Base-by-base conservation (phyloP, 2,329 filamentous ascomycete species). In the Xylaria arbuscula region DNA sequence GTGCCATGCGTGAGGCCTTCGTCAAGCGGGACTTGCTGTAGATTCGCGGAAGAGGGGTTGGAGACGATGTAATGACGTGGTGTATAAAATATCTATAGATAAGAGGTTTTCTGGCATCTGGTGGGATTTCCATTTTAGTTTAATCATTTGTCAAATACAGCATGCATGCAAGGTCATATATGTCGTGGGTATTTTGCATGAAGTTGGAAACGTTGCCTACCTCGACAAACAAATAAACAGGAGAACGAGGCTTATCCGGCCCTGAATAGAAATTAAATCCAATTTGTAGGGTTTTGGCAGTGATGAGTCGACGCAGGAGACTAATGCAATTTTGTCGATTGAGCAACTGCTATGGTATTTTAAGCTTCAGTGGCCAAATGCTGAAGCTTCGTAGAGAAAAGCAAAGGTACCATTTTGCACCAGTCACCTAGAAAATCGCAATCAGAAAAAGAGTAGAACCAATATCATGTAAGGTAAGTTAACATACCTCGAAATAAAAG, bases 1-100 rank as follows among this genome's bases (percentile, higher is more conserved):
- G 97, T 89, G 92, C 94, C 69, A 87, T 99, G 78, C 93, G 97
- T 80, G 91, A 93, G 72, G 93, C 98, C 86, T 99, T 99, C 81
- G 93, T 98, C 81, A 93, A 94, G 87, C 90, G 93, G 74, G 96
- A 99, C 84, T 86, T 99, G 81, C 89, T 99, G 86, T 99, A 93
- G 87, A 66, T 38, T 50, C n/a, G 15, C 3, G 15, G 19, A 24
- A 13, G 40, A 24, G 42, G 38, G 19, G n/a, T n/a, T 36, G 34
- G 58, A 59, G 47, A 56, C 19, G 66, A 58, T 54, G 53, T 65
- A 66, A 70, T 65, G 60, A 36, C 62, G 59, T 42, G 65, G 60
- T 72, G 68, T 72, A 72, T 64, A 68, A 68, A 70, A 72, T 72
- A 70, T 55, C 66, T 72, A 73, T 66, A 73, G 69, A 71, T 71